Evolutionary conservation across 345 rosid species (phyloP), one percentile per base, ranked within the genome.

Genomic region (Syzygium grande): DNA sequence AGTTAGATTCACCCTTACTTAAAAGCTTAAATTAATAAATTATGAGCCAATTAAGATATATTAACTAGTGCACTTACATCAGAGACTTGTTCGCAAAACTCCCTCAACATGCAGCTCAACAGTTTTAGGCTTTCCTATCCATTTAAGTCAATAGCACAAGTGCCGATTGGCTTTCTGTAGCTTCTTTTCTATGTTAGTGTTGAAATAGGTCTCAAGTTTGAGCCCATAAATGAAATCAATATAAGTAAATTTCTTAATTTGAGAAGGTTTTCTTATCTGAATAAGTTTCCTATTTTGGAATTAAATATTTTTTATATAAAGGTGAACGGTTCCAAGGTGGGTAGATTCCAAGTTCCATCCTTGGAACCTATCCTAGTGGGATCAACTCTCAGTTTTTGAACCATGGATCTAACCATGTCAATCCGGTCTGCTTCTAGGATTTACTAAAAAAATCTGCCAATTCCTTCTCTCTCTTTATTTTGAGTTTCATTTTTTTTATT

Each of bases 291-390:
- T 13, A 61, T 61, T n/a, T 13, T 61, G 34, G 13, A n/a, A n/a
- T 13, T 61, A 61, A 61, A 61, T 61, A 9, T n/a, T 61, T 61
- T 61, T 6, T 16, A 61, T 61, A 61, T 15, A 61, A 5, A 2
- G 7, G 17, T 61, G 38, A 61, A 2, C 1, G 0, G 15, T 61
- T 61, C 4, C 1, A 0, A 12, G 16, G 34, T 61, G 9, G 34
- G 38, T 61, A 61, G 17, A n/a, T 59, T 59, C 68, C 27, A 12
- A 15, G 68, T 59, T 59, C 34, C 4, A 59, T 12, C 30, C 34
- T 0, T 5, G 0, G 27, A 59, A 27, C 34, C 30, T 11, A 59
- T 34, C 14, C 0, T 0, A 3, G 12, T 3, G 12, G 0, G 34
- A 59, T 3, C 17, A 3, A 27, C 27, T 59, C 12, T 29, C 8